Conservation (phyloP, 768 basidiomycete species). For the Panellus pusillus region DNA sequence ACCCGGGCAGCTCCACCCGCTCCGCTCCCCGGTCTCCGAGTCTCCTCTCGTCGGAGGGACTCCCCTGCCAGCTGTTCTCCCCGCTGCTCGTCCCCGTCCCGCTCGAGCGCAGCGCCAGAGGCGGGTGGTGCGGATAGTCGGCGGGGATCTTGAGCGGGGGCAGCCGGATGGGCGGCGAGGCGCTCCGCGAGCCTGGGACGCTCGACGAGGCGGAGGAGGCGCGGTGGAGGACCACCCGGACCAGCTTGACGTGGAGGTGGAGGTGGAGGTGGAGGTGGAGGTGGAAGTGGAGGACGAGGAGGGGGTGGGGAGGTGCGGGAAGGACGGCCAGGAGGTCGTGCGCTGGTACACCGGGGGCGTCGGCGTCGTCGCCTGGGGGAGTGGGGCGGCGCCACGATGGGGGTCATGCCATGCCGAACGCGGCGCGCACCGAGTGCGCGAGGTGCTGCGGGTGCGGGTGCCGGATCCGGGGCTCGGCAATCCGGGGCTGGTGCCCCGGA, state of each 20-base stretch:
- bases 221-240: conserved; percentile 4
- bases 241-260: conserved; percentile 1
- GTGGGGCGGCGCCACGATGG: conserved; percentile 47
- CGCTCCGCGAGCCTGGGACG: conserved; percentile 61
- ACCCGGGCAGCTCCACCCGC: conserved; percentile 59
- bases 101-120: no score
- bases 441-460: conserved; percentile 59
- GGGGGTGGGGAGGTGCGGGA: conserved; percentile 24
- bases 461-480: conserved; percentile 26
- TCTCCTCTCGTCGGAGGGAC: conserved; percentile 18
- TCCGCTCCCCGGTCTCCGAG: conserved; percentile 22
- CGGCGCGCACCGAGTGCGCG: conserved; percentile 80
- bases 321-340: conserved; percentile 33
- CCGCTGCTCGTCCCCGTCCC: conserved; percentile 18
- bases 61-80: conserved; percentile 8
- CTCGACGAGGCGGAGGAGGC: conserved; percentile 5
- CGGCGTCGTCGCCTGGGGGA: conserved; percentile 19
- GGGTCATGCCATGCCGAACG: conserved; percentile 83
- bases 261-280: background rate
- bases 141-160: conserved; percentile 55
- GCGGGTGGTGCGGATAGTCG: background rate
- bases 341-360: conserved; percentile 36
- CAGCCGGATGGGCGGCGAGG: conserved; percentile 69
- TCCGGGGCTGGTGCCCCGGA: conserved; percentile 27
- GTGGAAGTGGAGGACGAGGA: conserved; percentile 29